phyloP scores from a whole-genome alignment of 192 early-diverging fungal species.

The Linnemannia exigua region DNA sequence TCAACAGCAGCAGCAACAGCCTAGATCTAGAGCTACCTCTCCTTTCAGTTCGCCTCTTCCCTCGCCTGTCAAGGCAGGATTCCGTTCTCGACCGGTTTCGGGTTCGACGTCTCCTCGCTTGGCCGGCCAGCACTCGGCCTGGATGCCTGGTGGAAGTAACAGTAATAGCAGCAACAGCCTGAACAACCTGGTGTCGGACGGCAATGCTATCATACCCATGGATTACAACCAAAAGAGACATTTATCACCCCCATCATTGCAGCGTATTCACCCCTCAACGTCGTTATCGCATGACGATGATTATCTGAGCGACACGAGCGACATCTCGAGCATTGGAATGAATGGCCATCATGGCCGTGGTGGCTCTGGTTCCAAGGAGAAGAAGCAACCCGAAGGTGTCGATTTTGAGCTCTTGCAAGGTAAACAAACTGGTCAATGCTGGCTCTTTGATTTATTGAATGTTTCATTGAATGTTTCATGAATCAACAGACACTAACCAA shows the following conservation, averaged over 20 bases:
- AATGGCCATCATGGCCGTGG: constrained; percentile 39
- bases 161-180: constrained; percentile 11
- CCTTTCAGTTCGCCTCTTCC: constrained; percentile 51
- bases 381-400: constrained; percentile 80
- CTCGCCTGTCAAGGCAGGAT: constrained; percentile 49
- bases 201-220: constrained; percentile 34
- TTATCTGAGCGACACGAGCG: constrained; percentile 56
- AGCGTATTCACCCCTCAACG: constrained; percentile 21
- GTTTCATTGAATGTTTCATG: neutral
- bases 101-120: constrained; percentile 43
- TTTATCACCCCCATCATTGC: constrained; percentile 28
- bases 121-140: constrained; percentile 31
- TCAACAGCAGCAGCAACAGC: constrained; percentile 13
- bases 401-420: constrained; percentile 82
- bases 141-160: constrained; percentile 19
- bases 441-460: constrained; percentile 1
- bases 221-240: constrained; percentile 53
- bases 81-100: constrained; percentile 53
- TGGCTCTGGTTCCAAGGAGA: constrained; percentile 69
- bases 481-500: neutral
- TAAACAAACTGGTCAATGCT: constrained; percentile 28
- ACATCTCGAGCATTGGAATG: constrained; percentile 52
- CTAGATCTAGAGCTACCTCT: constrained; percentile 29
- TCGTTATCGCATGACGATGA: constrained; percentile 42
- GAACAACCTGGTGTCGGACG: constrained; percentile 29